Evolutionary conservation across 495 filamentous ascomycete genomes (phyloP), one percentile per base, ranked within the genome.

Genomic region (Aspergillus sclerotiicarbonarius): DNA sequence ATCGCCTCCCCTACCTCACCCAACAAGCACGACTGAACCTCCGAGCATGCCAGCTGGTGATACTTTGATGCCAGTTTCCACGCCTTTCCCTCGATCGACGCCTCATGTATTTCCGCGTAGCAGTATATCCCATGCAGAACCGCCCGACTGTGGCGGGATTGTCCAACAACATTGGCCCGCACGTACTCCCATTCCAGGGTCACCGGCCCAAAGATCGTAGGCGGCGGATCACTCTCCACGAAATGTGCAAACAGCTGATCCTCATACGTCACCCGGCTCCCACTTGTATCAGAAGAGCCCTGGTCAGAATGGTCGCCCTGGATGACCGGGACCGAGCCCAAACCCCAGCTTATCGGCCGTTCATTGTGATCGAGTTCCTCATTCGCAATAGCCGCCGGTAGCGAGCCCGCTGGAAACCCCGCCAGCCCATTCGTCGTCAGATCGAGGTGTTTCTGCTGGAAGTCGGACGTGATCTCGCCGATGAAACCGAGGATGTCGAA

Each of bases 401-500:
- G 9, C 9, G 46, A 13, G 9, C 21, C 46, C 0, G 33, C n/a
- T 8, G 62, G 49, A 33, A 62, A 45, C 9, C 43, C 64, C 6
- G 66, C 53, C 6, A 63, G 48, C 1, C 69, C 69, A 49, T 69
- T 20, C 15, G 49, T 67, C 2, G 67, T 67, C 54, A 76, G 51
- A 29, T 76, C 67, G 9, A 70, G 56, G 55, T 75, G 71, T 53
- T 72, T 76, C 54, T 75, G 73, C 37, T 74, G 67, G 37, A 76
- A 57, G 35, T 73, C 73, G 4, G 71, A 72, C 1, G 70, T 75
- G 13, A 76, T 72, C 7, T 68, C 71, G 32, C 71, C 73, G 56
- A 76, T 76, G 45, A 74, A 75, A 0, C 65, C 65, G 30, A 76
- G 71, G 67, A 76, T 75, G 53, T 76, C 73, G 46, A 76, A 76